Evolutionary conservation across 768 basidiomycete genomes (phyloP).

Genomic region (Termitomyces sp.): DNA sequence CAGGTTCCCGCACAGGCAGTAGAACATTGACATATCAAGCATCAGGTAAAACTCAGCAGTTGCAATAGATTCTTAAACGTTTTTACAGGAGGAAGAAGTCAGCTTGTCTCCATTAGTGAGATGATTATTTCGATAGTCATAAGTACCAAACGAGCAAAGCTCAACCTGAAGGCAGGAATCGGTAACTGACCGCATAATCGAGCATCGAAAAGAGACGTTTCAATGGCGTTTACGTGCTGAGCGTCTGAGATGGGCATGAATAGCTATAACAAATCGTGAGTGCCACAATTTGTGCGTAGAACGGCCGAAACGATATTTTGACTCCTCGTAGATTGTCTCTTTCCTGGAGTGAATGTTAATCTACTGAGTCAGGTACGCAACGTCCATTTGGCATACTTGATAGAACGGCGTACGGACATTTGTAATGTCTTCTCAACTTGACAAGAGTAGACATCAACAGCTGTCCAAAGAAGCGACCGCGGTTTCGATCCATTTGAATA

Average conservation of each 20-base stretch:
- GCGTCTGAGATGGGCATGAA: neutral
- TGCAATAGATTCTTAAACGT: too few relatives aligned
- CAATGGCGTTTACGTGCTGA: neutral
- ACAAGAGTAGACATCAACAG: too few relatives aligned
- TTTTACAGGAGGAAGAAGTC: neutral
- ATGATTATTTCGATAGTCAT: too few relatives aligned
- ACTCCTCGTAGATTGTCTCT: neutral
- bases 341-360: neutral
- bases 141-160: neutral
- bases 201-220: neutral
- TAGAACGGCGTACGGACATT: neutral
- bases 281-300: neutral
- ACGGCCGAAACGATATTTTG: neutral
- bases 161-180: neutral
- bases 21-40: neutral
- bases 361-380: neutral
- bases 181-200: neutral
- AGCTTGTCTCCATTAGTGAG: neutral
- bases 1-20: neutral
- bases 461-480: neutral
- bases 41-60: neutral
- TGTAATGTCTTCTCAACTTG: neutral
- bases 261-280: neutral
- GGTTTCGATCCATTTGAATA: neutral
- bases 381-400: neutral